Conservation (phyloP, 2,329 filamentous ascomycete genomes). For the Fusarium burgessii region DNA sequence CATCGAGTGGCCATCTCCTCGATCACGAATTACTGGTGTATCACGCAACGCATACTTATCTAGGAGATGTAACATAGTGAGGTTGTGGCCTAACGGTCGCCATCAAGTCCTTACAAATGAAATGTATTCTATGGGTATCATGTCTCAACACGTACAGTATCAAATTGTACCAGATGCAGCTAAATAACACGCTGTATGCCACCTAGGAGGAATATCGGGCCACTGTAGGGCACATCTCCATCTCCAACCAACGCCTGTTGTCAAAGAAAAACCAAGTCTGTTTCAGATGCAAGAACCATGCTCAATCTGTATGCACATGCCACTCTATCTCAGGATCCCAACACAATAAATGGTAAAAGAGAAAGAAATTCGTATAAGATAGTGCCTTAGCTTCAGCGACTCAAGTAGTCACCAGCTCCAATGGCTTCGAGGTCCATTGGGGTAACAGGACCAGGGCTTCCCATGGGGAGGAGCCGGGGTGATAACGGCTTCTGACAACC, state of each 20-base stretch:
- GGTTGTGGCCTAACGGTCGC: neutral
- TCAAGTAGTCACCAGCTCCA: constrained; percentile 54
- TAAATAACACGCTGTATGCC: constrained; percentile 39
- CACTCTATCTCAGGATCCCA: neutral
- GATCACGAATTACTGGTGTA: neutral
- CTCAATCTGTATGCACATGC: constrained; percentile 9
- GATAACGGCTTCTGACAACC: constrained; percentile 61
- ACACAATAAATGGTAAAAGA: neutral
- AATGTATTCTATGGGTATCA: constrained; percentile 43
- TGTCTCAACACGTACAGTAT: constrained; percentile 29
- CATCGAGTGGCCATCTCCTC: neutral
- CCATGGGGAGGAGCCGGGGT: constrained; percentile 64
- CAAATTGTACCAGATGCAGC: constrained; percentile 25
- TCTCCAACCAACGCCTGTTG: constrained; percentile 29
- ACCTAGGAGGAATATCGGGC: constrained; percentile 10
- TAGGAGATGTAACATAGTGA: neutral
- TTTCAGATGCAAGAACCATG: neutral
- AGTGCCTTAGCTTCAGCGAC: constrained; percentile 14
- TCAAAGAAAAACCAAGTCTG: constrained; percentile 10
- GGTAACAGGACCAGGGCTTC: constrained; percentile 71
- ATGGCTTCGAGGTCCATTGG: constrained; percentile 67
- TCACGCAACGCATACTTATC: neutral
- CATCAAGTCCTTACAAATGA: constrained; percentile 8
- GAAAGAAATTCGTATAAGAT: neutral
- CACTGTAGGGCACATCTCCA: constrained; percentile 2